These are phyloP conservation scores for Teratosphaeria epicoccoides DNA, from an alignment of 2,329 filamentous ascomycete species.

Conservation along the genomic window DNA sequence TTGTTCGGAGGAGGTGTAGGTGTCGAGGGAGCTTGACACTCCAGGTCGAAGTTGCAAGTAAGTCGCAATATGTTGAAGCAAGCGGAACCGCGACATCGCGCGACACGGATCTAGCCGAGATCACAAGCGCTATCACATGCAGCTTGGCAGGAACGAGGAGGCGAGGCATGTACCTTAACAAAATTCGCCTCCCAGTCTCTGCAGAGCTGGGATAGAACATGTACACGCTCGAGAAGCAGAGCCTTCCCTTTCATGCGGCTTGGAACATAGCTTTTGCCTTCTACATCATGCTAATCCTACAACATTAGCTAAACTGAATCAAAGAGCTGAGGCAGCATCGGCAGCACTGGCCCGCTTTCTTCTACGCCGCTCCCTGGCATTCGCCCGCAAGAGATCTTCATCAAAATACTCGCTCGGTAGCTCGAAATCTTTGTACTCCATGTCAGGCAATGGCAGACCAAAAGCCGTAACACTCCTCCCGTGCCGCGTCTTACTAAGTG, in stretches of 20 bases:
- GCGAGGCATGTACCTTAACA: background rate
- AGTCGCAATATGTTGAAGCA: background rate
- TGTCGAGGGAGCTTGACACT: background rate
- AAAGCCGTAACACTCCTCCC: constrained; percentile 67
- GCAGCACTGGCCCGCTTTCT: constrained; percentile 43
- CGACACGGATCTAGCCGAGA: background rate
- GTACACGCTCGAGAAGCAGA: background rate
- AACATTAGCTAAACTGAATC: background rate
- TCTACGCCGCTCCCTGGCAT: constrained; percentile 53
- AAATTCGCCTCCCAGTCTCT: background rate
- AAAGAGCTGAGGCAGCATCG: constrained; percentile 11
- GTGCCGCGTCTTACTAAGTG: constrained; percentile 61
- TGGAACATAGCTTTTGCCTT: background rate
- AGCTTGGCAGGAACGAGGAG: background rate
- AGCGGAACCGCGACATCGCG: too few species aligned
- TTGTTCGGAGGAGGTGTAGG: background rate
- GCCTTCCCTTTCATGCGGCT: background rate
- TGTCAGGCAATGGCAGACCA: constrained; percentile 68
- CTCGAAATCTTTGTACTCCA: constrained; percentile 59
- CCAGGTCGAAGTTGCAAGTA: background rate
- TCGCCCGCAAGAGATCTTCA: constrained; percentile 39
- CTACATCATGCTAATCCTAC: background rate
- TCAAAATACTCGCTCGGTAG: constrained; percentile 56
- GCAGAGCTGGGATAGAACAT: background rate
- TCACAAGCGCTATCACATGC: background rate